A percentile compares a stretch with the other conserved stretches of the same genome.
phyloP scores from a whole-genome alignment of 2,329 filamentous ascomycete species.

The Alternaria brassicae region DNA sequence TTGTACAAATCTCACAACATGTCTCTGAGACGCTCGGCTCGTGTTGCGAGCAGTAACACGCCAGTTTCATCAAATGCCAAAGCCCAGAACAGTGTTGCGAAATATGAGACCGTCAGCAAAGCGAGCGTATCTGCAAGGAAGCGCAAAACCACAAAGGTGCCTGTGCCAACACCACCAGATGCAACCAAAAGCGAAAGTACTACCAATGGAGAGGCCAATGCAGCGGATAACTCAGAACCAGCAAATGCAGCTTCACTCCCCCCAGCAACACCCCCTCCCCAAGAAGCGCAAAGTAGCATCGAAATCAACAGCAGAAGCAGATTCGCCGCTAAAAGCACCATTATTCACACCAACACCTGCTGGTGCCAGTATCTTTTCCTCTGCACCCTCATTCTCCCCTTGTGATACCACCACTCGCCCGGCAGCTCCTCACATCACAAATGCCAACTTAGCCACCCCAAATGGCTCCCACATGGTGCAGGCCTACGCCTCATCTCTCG shows the following conservation, averaged over 20 bases:
- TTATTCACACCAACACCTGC: conserved; percentile 57
- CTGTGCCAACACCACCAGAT: conserved; percentile 7
- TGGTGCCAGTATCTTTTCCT: conserved; percentile 55
- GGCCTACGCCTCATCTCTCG: conserved; percentile 51
- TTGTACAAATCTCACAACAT: conserved; percentile 44
- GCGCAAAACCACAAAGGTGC: conserved; percentile 28
- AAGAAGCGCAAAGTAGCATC: conserved; percentile 35
- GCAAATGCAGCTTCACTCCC: conserved; percentile 23
- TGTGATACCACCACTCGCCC: conserved; percentile 64
- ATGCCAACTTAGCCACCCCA: conserved; percentile 75
- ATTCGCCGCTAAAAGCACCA: conserved; percentile 29
- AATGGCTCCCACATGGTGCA: conserved; percentile 68
- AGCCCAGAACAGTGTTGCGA: conserved; percentile 11
- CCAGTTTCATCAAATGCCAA: conserved; percentile 29
- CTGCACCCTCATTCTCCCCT: conserved; percentile 30
- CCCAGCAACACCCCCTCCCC: conserved; percentile 44
- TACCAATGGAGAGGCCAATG: neutral
- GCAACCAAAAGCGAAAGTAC: conserved; percentile 2
- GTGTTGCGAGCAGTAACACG: conserved; percentile 49
- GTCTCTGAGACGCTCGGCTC: conserved; percentile 61
- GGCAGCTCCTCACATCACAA: conserved; percentile 69
- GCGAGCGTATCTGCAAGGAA: conserved; percentile 27
- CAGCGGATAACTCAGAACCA: conserved; percentile 2
- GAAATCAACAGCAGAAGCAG: neutral
- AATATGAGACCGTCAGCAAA: conserved; percentile 21